Conservation (phyloP, 371 early-diverging fungal genomes). For the Circinella umbellata region DNA sequence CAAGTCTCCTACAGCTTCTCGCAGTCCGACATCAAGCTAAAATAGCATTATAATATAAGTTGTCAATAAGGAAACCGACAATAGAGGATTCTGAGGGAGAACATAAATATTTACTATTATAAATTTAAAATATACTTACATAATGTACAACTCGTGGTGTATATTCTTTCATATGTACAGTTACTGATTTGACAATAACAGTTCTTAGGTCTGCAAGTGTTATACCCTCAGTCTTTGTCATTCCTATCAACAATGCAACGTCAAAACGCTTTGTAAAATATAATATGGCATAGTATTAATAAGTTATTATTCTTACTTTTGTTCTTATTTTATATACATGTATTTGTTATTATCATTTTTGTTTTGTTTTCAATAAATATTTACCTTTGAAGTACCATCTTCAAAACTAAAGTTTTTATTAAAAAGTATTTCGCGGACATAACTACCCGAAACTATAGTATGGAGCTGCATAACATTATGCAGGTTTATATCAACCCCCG, state of each 20-base stretch:
- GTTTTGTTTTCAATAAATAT: no score
- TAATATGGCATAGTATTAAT: neutral
- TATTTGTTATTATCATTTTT: no score
- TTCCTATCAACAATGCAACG: conserved; percentile 3
- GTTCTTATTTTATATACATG: no score
- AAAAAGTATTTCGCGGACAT: conserved; percentile 24
- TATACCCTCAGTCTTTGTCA: neutral
- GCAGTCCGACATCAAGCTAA: neutral
- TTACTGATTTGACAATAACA: conserved; percentile 16
- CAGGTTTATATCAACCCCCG: neutral
- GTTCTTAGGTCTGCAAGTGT: neutral
- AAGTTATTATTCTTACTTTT: no score
- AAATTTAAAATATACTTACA: neutral
- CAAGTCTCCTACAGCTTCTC: conserved; percentile 1
- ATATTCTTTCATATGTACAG: conserved; percentile 15
- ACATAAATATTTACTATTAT: no score
- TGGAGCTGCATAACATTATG: conserved; percentile 8
- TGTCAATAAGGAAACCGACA: no score
- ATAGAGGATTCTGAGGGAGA: no score
- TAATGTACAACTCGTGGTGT: conserved; percentile 15
- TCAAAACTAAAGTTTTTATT: conserved; percentile 24
- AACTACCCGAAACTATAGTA: conserved; percentile 18
- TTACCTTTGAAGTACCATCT: conserved; percentile 11
- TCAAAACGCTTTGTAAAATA: conserved; percentile 16
- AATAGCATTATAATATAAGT: no score